Conservation (phyloP, 2,329 filamentous ascomycete genomes). For the Cercospora sp. region DNA sequence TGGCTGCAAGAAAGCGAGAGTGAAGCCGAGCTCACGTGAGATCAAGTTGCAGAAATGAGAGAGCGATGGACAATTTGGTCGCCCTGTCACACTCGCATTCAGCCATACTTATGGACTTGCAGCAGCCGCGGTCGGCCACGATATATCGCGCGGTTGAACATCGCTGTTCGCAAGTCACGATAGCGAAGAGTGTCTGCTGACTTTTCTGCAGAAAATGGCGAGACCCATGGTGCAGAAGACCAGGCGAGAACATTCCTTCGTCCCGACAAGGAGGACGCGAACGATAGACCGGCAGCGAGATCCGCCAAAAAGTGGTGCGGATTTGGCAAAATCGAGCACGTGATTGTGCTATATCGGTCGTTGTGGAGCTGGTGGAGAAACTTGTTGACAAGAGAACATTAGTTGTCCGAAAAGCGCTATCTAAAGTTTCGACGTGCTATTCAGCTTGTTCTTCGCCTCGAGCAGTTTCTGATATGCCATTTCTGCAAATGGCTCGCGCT, state of each 20-base stretch:
- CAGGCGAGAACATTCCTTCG: slow-evolving; percentile 11
- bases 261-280: slow-evolving; percentile 7
- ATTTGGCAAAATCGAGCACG: background rate
- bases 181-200: slow-evolving; percentile 9
- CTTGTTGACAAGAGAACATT: slow-evolving; percentile 10
- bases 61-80: background rate
- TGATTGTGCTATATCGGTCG: slow-evolving; percentile 14
- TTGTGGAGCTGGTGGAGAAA: slow-evolving; percentile 5
- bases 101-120: background rate
- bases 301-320: slow-evolving; percentile 5
- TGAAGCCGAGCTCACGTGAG: background rate
- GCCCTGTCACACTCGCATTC: background rate
- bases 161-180: background rate
- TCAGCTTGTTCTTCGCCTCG: slow-evolving; percentile 40
- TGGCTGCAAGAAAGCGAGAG: slow-evolving; percentile 4
- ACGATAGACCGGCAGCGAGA: background rate
- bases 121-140: background rate
- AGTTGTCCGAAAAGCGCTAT: slow-evolving; percentile 10
- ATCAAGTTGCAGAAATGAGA: background rate
- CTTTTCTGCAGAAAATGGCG: slow-evolving; percentile 14
- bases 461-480: slow-evolving; percentile 73
- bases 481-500: slow-evolving; percentile 70
- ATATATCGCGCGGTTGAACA: slow-evolving; percentile 12
- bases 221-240: slow-evolving; percentile 9
- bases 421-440: slow-evolving; percentile 33